These are phyloP conservation scores for Delonix regia DNA, from an alignment of 306 rosid species.

Conservation along the genomic window DNA sequence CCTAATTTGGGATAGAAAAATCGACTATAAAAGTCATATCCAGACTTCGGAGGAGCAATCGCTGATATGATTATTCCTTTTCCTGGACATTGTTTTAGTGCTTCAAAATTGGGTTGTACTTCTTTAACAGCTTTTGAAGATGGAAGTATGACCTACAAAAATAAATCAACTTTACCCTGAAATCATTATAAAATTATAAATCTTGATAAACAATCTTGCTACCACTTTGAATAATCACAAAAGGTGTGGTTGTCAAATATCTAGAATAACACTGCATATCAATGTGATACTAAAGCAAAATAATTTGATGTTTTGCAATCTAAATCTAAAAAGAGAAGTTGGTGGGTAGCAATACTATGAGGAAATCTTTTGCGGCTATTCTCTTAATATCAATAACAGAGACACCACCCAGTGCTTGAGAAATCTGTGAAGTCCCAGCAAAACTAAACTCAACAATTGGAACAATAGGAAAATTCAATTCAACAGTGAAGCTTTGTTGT, in stretches of 20 bases:
- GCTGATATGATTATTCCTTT: slow-evolving; percentile 53
- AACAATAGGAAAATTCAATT: slow-evolving; percentile 41
- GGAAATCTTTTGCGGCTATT: slow-evolving; percentile 17
- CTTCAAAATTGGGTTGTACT: slow-evolving; percentile 42
- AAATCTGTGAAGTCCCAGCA: slow-evolving; percentile 31
- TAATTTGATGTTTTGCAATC: neutral
- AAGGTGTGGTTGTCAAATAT: too few relatives aligned
- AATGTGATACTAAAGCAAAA: neutral
- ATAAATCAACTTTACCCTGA: neutral
- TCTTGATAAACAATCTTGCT: neutral
- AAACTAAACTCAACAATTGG: slow-evolving; percentile 29
- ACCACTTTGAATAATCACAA: too few relatives aligned
- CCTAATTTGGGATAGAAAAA: slow-evolving; percentile 48
- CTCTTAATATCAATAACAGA: slow-evolving; percentile 29
- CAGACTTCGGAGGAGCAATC: slow-evolving; percentile 46
- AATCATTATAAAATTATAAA: slow-evolving; percentile 6
- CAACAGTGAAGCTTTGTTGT: slow-evolving; percentile 23
- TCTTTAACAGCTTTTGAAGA: slow-evolving; percentile 44
- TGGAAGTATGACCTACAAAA: slow-evolving; percentile 52
- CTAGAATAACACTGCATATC: too few relatives aligned
- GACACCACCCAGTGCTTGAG: slow-evolving; percentile 40
- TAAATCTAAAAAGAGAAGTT: neutral
- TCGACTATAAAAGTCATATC: slow-evolving; percentile 56
- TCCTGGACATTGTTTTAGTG: slow-evolving; percentile 49
- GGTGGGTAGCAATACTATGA: slow-evolving; percentile 41